Evolutionary conservation across 164 flowering plant genomes (phyloP), one percentile per base, ranked within the genome.

Genomic region (Pachysandra terminalis): DNA sequence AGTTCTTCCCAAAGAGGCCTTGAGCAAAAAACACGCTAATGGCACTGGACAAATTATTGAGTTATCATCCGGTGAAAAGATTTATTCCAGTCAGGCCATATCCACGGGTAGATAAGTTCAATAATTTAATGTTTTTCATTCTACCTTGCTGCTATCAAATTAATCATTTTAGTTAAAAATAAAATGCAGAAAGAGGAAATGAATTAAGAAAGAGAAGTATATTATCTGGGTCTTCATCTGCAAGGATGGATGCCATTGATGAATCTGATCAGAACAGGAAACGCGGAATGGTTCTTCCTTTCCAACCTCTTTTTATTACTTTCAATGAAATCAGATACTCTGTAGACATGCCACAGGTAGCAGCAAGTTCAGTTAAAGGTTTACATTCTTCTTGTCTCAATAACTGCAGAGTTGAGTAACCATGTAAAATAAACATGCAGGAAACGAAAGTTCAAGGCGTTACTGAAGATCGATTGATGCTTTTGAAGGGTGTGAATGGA

Each of bases 381-480:
- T 16, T 15, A n/a, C 21, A 52, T 49, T 35, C n/a, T 41, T n/a
- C 25, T 13, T 32, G 9, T 25, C 14, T 16, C 8, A 13, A n/a
- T 35, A 13, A 56, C 1, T 21, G 40, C 5, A 22, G 3, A 37
- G n/a, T 16, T 21, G 9, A 17, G 14, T 28, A 40, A 8, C 19
- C 28, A 26, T 15, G 16, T 17, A 41, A 21, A 64, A n/a, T 61
- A 13, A 41, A 55, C 26, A 37, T 51, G 32, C 78, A 89, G 91
- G 89, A 87, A 84, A 84, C 87, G 89, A 87, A 80, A 77, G 80
- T 66, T 24, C 73, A 76, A 73, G 88, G 86, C 10, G 45, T 79
- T 10, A 15, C 54, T 51, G 81, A 76, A 59, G 83, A 82, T 26
- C 68, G 70, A 19, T 58, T 84, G 41, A 71, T 55, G 64, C 86